phyloP scores from a whole-genome alignment of 2,329 filamentous ascomycete genomes.

The Lasiodiplodia citricola region DNA sequence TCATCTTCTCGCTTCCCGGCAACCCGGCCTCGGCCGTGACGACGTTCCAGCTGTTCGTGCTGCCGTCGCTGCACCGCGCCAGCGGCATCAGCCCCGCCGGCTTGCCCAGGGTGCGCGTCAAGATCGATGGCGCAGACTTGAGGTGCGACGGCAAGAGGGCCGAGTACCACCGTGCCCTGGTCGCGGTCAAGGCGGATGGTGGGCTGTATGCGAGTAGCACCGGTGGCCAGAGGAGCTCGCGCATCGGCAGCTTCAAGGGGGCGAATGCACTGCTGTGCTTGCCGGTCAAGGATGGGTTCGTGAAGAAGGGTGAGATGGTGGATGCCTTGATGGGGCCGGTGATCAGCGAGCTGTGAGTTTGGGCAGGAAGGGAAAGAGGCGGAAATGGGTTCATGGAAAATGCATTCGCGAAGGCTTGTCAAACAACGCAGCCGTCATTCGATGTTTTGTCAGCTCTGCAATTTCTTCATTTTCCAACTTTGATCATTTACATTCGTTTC shows the following conservation, averaged over 20 bases:
- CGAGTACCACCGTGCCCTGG: constrained; percentile 88
- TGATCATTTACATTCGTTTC: neutral
- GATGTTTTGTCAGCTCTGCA: neutral
- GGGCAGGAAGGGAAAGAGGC: neutral
- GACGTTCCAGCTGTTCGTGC: constrained; percentile 90
- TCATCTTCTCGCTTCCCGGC: constrained; percentile 88
- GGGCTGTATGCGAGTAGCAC: constrained; percentile 77
- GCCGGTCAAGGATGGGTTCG: constrained; percentile 66
- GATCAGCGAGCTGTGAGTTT: constrained; percentile 35
- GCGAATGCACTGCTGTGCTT: constrained; percentile 87
- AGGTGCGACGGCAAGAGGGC: constrained; percentile 74
- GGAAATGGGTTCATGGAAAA: no score
- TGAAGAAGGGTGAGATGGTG: constrained; percentile 72
- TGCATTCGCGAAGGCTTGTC: neutral
- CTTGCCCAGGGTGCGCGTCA: constrained; percentile 73
- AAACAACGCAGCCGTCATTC: neutral
- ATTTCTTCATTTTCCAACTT: neutral
- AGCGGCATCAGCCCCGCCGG: constrained; percentile 72
- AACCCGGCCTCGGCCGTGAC: constrained; percentile 94
- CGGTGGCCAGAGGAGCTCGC: constrained; percentile 86
- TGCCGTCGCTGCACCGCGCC: constrained; percentile 81
- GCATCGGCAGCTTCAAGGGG: constrained; percentile 84
- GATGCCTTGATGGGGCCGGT: constrained; percentile 74
- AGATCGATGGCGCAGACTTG: constrained; percentile 72
- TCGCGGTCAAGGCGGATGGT: constrained; percentile 69